These are phyloP conservation scores for Mortierella sp. DNA, from an alignment of 371 early-diverging fungal genomes.

Conservation along the genomic window DNA sequence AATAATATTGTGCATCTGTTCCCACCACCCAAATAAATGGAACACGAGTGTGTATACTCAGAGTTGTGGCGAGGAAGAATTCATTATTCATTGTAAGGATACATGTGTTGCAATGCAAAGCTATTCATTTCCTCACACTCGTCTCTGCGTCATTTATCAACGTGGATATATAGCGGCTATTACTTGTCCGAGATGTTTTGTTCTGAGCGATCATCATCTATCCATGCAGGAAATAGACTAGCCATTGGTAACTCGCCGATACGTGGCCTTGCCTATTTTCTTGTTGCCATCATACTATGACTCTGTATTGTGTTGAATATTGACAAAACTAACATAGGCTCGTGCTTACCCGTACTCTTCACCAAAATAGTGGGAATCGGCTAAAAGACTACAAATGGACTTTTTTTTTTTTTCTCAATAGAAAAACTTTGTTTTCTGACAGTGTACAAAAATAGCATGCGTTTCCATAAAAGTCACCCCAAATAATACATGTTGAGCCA, in stretches of 20 bases:
- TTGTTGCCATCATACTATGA: no score
- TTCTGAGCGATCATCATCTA: neutral
- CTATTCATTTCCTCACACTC: neutral
- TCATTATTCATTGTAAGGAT: neutral
- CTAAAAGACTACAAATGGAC: neutral
- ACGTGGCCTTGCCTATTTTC: neutral
- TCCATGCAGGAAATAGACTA: neutral
- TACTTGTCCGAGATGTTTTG: neutral
- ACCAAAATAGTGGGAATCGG: no score
- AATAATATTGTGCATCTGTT: neutral
- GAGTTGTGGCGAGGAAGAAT: neutral
- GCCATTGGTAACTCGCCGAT: constrained; percentile 3
- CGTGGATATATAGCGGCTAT: neutral
- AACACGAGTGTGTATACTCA: neutral
- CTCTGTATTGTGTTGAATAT: neutral
- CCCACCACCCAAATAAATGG: constrained; percentile 2
- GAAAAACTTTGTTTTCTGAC: neutral
- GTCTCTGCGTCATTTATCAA: constrained; percentile 6
- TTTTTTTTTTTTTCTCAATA: neutral
- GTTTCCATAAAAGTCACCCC: neutral
- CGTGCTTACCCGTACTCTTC: neutral
- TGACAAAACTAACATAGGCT: neutral
- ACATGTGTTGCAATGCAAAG: neutral
- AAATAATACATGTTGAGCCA: neutral
- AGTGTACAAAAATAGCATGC: neutral